phyloP scores from a whole-genome alignment of 257 asterid species.

The Thymus quinquecostatus region DNA sequence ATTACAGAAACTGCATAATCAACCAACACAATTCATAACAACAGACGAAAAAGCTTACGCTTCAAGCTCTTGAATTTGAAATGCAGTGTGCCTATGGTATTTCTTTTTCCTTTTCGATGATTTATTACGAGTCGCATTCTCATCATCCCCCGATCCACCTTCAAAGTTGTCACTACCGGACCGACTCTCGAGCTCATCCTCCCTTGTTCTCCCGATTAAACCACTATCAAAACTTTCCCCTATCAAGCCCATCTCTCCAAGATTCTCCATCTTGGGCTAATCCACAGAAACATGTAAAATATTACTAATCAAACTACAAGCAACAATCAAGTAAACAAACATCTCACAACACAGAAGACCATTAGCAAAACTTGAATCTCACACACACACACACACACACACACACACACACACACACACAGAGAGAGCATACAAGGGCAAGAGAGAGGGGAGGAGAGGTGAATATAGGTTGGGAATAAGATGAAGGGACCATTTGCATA shows the following conservation, averaged over 20 bases:
- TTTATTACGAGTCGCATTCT: constrained; percentile 42
- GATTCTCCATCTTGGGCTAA: constrained; percentile 79
- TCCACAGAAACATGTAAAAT: constrained; percentile 30
- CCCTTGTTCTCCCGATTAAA: constrained; percentile 42
- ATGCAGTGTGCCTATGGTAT: constrained; percentile 68
- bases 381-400: not conserved
- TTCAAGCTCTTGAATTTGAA: constrained; percentile 89
- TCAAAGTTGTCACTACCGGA: constrained; percentile 75
- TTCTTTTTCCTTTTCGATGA: constrained; percentile 51
- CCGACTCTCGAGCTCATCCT: constrained; percentile 67
- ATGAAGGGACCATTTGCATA: constrained; percentile 44
- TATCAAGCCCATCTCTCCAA: constrained; percentile 56
- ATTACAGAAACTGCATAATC: not conserved
- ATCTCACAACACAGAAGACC: constrained; percentile 22
- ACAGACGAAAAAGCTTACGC: constrained; percentile 40
- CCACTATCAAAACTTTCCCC: constrained; percentile 48
- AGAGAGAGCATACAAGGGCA: constrained; percentile 51
- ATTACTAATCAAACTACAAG: constrained; percentile 6
- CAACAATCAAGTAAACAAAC: constrained; percentile 11
- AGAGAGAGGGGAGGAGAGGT: constrained; percentile 52
- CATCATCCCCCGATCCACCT: constrained; percentile 73
- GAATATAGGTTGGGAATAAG: constrained; percentile 47
- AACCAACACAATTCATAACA: not conserved
- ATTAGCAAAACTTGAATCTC: not conserved
- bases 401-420: not conserved